These are phyloP conservation scores for Cryphonectria japonica DNA, from an alignment of 2,329 filamentous ascomycete genomes.

Conservation along the genomic window DNA sequence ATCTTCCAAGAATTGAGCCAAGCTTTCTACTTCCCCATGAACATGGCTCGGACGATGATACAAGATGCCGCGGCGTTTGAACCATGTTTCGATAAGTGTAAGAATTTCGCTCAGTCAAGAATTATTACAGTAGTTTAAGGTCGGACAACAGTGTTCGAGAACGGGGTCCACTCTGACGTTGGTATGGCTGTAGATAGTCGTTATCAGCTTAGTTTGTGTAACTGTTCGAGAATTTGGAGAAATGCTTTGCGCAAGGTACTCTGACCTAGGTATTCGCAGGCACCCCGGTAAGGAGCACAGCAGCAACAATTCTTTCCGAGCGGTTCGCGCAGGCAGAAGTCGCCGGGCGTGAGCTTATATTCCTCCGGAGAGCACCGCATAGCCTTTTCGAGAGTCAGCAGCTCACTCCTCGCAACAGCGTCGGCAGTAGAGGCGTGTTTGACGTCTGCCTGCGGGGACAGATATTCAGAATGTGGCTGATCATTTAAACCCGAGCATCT, in stretches of 20 bases:
- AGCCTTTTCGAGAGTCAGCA: background rate
- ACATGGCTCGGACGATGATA: background rate
- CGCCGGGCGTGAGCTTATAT: background rate
- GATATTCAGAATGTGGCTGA: background rate
- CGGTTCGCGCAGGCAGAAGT: constrained; percentile 1
- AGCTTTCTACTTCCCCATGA: background rate
- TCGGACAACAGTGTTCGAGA: background rate
- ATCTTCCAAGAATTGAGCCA: background rate
- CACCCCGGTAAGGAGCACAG: background rate
- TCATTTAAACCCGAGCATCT: background rate
- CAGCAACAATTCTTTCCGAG: background rate
- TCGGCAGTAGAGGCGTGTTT: background rate
- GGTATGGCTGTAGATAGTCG: background rate
- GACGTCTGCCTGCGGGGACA: background rate
- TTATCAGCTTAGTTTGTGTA: background rate
- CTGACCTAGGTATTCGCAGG: background rate
- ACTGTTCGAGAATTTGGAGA: background rate
- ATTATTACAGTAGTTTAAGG: background rate
- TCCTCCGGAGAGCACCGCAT: background rate
- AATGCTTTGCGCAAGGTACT: background rate
- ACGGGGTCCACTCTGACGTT: background rate
- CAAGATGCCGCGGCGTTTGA: background rate
- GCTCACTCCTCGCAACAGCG: background rate
- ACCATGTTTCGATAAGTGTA: too few relatives aligned
- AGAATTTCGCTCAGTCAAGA: background rate